phyloP scores from a whole-genome alignment of 768 basidiomycete species.

The Phaeotremella skinneri region DNA sequence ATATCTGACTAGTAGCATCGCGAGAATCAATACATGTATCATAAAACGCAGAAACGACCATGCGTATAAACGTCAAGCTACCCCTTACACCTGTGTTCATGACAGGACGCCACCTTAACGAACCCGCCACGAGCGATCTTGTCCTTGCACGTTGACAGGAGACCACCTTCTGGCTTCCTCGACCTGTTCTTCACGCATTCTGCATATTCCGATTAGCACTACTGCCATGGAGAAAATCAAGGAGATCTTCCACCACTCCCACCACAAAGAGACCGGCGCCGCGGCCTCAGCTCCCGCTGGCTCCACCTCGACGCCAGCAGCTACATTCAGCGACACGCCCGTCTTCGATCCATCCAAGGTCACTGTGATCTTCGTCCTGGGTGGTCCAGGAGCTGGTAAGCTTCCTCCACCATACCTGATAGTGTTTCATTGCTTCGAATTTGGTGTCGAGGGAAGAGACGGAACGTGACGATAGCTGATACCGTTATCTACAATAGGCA shows the following conservation, averaged over 20 bases:
- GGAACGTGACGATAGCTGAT: conserved; percentile 14
- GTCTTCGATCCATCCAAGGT: conserved; percentile 71
- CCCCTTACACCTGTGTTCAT: too few species aligned
- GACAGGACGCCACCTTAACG: too few species aligned
- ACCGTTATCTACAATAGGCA: conserved; percentile 59
- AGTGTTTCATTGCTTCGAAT: too few species aligned
- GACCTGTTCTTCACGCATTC: conserved; percentile 1
- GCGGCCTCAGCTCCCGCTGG: conserved; percentile 3
- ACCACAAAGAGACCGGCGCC: conserved; percentile 7
- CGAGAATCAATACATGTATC: too few species aligned
- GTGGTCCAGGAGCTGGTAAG: conserved; percentile 91
- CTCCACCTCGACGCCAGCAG: neutral
- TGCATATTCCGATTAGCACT: too few species aligned
- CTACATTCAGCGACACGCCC: conserved; percentile 36
- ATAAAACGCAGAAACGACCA: too few species aligned
- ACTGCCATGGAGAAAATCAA: conserved; percentile 44
- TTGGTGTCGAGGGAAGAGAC: too few species aligned
- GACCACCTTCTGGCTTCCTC: too few species aligned
- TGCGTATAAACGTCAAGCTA: too few species aligned
- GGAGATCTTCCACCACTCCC: conserved; percentile 22
- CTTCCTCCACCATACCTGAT: conserved; percentile 3
- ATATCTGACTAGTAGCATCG: too few species aligned
- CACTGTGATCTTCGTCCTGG: conserved; percentile 89
- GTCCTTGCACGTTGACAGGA: too few species aligned
- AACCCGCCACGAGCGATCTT: too few species aligned